Evolutionary conservation across 2,329 filamentous ascomycete species (phyloP), one percentile per base, ranked within the genome.

Genomic region (Graphilbum ipis-grandicollis): DNA sequence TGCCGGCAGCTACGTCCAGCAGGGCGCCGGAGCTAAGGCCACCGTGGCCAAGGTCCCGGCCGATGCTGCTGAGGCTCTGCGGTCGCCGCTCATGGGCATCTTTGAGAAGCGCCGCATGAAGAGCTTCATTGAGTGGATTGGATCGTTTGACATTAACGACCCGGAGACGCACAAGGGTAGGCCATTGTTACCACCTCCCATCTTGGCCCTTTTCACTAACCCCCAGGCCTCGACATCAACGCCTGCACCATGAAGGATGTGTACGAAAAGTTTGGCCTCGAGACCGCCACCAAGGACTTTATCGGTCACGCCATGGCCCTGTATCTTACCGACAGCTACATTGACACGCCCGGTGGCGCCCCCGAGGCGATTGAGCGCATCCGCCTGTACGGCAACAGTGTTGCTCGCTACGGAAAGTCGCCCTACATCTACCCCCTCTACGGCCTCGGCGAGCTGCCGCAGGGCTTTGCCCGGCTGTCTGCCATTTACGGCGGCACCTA

Each of bases 381-480:
- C 56, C 75, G 83, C 47, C 71, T 98, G 33, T 98, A 98, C 60
- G 92, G 88, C 49, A 93, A 93, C 71, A 94, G 86, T 22, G 93
- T 98, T 61, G 84, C 86, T 36, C 76, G 88, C 44, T 96, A 96
- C 60, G 90, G 90, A 60, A 96, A 94, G 63, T 96, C 86, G 12
- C 92, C 90, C 33, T 98, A 96, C 67, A 96, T 98, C 65, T 98
- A 98, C 68, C 92, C 90, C 34, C 76, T 96, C 23, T 98, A 98
- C 63, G 90, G 90, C 43, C 75, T 98, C 35, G 90, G 82, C 55
- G 90, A 98, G 65, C 79, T 98, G 39, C 92, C 90, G 26, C 90
- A 98, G 62, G 88, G 88, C 41, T 98, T 98, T 52, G 90, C 90
- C 44, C 86, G 90, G 58, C 73, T 98, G 38, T 94, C 86, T 30